phyloP scores from a whole-genome alignment of 805 yeast genomes.

The Sugiyamaella chiloensis region DNA sequence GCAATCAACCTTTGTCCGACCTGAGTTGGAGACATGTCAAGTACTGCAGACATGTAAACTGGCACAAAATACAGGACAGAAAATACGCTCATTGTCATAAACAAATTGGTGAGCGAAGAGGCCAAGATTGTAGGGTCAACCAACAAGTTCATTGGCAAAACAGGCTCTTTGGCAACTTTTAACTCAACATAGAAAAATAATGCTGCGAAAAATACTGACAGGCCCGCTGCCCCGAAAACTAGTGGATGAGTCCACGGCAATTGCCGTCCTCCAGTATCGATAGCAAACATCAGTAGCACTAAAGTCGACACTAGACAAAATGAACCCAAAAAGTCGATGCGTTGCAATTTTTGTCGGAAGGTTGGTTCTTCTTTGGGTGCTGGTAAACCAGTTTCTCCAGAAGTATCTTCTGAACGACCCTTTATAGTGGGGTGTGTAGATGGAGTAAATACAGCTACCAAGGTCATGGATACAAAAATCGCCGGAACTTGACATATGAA shows the following conservation, averaged over 20 bases:
- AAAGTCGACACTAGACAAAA: constrained; percentile 55
- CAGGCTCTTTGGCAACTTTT: constrained; percentile 56
- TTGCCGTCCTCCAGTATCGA: constrained; percentile 63
- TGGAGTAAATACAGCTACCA: constrained; percentile 24
- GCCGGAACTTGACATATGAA: constrained; percentile 41
- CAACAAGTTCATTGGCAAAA: constrained; percentile 60
- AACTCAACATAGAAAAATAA: constrained; percentile 52
- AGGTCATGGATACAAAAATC: constrained; percentile 36
- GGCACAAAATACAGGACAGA: constrained; percentile 69
- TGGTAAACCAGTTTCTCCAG: background rate
- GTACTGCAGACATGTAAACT: constrained; percentile 56
- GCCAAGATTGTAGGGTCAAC: constrained; percentile 57
- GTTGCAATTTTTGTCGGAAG: constrained; percentile 45
- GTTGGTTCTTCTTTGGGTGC: constrained; percentile 20
- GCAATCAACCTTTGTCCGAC: constrained; percentile 50
- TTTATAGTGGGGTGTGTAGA: background rate
- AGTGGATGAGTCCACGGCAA: constrained; percentile 45
- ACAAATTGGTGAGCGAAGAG: constrained; percentile 67
- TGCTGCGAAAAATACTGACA: constrained; percentile 35
- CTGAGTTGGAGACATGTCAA: constrained; percentile 50
- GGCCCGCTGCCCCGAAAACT: constrained; percentile 37
- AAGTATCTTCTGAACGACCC: background rate
- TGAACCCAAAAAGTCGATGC: constrained; percentile 69
- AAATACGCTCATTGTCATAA: constrained; percentile 64
- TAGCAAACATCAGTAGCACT: constrained; percentile 56